These are phyloP conservation scores for Laguncularia racemosa DNA, from an alignment of 345 rosid genomes.

Conservation along the genomic window DNA sequence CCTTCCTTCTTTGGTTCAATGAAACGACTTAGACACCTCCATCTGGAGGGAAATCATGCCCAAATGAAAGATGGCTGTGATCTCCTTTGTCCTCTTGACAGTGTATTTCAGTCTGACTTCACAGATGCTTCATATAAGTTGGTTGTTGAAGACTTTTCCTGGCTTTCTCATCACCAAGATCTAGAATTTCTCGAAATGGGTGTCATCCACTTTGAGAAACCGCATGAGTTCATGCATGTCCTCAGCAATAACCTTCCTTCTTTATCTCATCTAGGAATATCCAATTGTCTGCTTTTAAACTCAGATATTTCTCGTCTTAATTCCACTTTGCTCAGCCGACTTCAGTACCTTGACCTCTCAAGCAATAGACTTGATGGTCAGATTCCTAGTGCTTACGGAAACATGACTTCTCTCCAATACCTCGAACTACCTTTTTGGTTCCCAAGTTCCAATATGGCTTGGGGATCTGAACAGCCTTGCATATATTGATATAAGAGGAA, in stretches of 20 bases:
- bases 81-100: no score
- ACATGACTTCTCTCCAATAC: conserved; percentile 2
- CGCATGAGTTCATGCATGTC: conserved; percentile 2
- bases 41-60: no score
- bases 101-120: no score
- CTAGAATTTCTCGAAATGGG: not conserved
- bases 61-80: no score
- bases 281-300: not conserved
- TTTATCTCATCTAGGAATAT: not conserved
- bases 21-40: no score
- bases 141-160: not conserved
- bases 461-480: not conserved
- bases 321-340: not conserved
- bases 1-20: not conserved
- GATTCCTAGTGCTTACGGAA: not conserved
- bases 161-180: conserved; percentile 12
- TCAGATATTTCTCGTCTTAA: conserved; percentile 5
- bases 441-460: not conserved
- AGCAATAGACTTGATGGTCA: not conserved
- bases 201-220: not conserved
- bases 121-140: not conserved
- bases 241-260: conserved; percentile 5
- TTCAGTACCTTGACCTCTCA: conserved; percentile 4
- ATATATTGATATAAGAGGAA: not conserved
- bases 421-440: not conserved